These are phyloP conservation scores for Axilococcus clingmanii DNA, from an alignment of 139 green algal species.

Conservation along the genomic window DNA sequence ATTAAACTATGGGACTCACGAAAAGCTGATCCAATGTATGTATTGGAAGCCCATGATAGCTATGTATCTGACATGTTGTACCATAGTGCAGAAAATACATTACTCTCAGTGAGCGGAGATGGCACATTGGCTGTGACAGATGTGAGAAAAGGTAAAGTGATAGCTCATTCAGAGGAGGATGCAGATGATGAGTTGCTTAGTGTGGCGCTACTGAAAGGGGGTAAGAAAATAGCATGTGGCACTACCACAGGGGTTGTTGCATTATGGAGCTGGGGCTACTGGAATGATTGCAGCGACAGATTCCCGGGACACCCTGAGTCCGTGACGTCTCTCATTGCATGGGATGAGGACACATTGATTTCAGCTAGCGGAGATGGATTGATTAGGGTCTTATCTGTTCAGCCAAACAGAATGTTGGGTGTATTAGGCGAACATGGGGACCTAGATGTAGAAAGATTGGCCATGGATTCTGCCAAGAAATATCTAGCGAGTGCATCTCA, in stretches of 20 bases:
- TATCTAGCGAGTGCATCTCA: slow-evolving; percentile 65
- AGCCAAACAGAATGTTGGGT: slow-evolving; percentile 79
- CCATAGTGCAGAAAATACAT: slow-evolving; percentile 17
- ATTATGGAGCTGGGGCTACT: slow-evolving; percentile 86
- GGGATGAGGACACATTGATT: slow-evolving; percentile 79
- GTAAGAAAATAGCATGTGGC: slow-evolving; percentile 55
- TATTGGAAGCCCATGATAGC: slow-evolving; percentile 56
- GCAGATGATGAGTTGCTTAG: slow-evolving; percentile 88
- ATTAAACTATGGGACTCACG: slow-evolving; percentile 76
- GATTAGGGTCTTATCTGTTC: slow-evolving; percentile 68
- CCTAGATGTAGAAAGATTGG: slow-evolving; percentile 50
- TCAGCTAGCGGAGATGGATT: slow-evolving; percentile 78
- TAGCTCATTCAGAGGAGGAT: slow-evolving; percentile 62
- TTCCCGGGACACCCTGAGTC: slow-evolving; percentile 66
- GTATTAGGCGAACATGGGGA: slow-evolving; percentile 76
- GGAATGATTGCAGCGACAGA: slow-evolving; percentile 75
- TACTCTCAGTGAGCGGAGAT: slow-evolving; percentile 69
- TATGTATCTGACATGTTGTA: slow-evolving; percentile 64
- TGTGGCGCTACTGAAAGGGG: slow-evolving; percentile 51
- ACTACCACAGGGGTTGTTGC: slow-evolving; percentile 41
- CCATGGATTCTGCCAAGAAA: slow-evolving; percentile 25
- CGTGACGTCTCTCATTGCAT: slow-evolving; percentile 68
- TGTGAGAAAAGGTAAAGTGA: slow-evolving; percentile 31
- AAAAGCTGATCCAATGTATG: slow-evolving; percentile 12
- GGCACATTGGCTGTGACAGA: slow-evolving; percentile 69